Evolutionary conservation across 1,284 basidiomycete species (phyloP).

Genomic region (Puccinia hordei): DNA sequence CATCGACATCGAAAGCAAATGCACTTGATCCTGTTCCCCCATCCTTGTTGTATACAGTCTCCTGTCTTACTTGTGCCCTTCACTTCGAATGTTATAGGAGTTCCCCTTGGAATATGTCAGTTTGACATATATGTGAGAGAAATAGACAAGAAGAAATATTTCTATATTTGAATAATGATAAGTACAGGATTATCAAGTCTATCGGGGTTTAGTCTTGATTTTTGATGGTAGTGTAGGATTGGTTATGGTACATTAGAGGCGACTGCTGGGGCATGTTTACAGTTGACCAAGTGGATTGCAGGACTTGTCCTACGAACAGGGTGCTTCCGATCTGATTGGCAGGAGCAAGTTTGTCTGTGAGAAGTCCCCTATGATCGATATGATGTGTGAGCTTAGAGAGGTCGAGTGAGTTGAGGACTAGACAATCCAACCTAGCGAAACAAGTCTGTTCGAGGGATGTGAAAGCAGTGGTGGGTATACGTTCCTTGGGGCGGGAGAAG

Average conservation of each 20-base stretch:
- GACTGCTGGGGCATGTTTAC: background rate
- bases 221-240: conserved; percentile 38
- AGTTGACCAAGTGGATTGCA: conserved; percentile 7
- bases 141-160: too few relatives aligned
- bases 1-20: too few relatives aligned
- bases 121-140: too few relatives aligned
- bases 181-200: too few relatives aligned
- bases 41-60: too few relatives aligned
- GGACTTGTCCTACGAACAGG: conserved; percentile 22
- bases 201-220: background rate
- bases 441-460: background rate
- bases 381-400: background rate
- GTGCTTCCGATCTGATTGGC: background rate
- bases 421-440: conserved; percentile 21
- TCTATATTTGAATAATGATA: too few relatives aligned
- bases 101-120: too few relatives aligned
- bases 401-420: background rate
- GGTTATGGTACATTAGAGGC: conserved; percentile 42
- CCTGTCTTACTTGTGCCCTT: too few relatives aligned
- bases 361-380: background rate
- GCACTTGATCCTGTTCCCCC: too few relatives aligned
- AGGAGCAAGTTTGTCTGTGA: background rate
- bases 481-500: conserved; percentile 25
- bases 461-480: background rate
- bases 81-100: too few relatives aligned